These are phyloP conservation scores for Hura crepitans DNA, from an alignment of 441 rosid species.

Conservation along the genomic window DNA sequence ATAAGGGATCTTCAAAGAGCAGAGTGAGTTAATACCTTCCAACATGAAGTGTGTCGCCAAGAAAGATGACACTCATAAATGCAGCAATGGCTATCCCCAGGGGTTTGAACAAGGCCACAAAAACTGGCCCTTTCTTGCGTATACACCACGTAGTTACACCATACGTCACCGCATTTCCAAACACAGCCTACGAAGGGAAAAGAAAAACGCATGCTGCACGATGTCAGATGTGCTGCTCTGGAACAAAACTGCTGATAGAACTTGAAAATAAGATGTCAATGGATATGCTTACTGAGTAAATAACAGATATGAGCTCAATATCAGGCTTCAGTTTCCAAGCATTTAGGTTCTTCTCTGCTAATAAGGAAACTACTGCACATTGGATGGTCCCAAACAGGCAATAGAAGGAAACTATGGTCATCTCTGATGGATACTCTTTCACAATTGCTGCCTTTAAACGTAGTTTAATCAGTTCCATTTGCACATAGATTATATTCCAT, in stretches of 20 bases:
- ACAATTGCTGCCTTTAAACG: slow-evolving; percentile 44
- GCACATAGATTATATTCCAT: not conserved
- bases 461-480: not conserved
- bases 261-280: not conserved
- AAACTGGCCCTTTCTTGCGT: slow-evolving; percentile 48
- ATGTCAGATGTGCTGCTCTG: too few species aligned
- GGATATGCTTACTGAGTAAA: slow-evolving; percentile 37
- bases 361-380: slow-evolving; percentile 34
- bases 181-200: slow-evolving; percentile 32
- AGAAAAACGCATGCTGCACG: too few species aligned
- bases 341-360: slow-evolving; percentile 39
- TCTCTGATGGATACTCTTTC: slow-evolving; percentile 40
- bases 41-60: slow-evolving; percentile 42
- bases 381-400: slow-evolving; percentile 46
- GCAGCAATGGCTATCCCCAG: slow-evolving; percentile 47
- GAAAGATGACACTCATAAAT: slow-evolving; percentile 42
- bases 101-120: slow-evolving; percentile 58
- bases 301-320: slow-evolving; percentile 36
- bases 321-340: slow-evolving; percentile 42
- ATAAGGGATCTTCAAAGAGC: not conserved
- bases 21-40: slow-evolving; percentile 20
- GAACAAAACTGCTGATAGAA: too few species aligned
- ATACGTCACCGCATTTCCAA: slow-evolving; percentile 37
- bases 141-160: slow-evolving; percentile 40
- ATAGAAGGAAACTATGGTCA: slow-evolving; percentile 39